Conservation (phyloP, 352 stramenopile species). For the Thalassiosira exigua region DNA sequence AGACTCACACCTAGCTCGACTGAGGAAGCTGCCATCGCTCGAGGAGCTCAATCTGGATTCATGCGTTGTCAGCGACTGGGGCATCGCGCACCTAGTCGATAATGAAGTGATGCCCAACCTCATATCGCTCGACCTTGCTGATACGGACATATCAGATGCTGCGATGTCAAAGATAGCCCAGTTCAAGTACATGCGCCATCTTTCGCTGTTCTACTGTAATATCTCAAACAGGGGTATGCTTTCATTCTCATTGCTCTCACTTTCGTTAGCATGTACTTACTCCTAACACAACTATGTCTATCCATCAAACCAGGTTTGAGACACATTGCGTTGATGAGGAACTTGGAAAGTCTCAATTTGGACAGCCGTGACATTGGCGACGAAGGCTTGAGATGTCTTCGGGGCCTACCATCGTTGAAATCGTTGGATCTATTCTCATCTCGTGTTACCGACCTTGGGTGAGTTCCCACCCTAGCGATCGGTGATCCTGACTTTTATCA, state of each 20-base stretch:
- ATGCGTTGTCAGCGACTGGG: constrained; percentile 72
- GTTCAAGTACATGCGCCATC: constrained; percentile 68
- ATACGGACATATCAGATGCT: constrained; percentile 79
- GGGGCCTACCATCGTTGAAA: constrained; percentile 64
- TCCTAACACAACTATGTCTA: too few relatives aligned
- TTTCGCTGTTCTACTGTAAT: constrained; percentile 84
- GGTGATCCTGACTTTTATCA: neutral
- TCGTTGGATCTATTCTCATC: constrained; percentile 82
- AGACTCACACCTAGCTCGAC: constrained; percentile 71
- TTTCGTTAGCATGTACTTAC: constrained; percentile 18
- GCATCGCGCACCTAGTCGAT: constrained; percentile 75
- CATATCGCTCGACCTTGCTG: constrained; percentile 70
- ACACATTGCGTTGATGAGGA: constrained; percentile 66
- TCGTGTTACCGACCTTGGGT: constrained; percentile 73
- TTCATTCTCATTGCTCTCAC: neutral
- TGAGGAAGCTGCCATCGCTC: constrained; percentile 65
- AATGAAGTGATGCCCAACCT: constrained; percentile 81
- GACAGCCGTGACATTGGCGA: constrained; percentile 80
- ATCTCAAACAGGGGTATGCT: constrained; percentile 55
- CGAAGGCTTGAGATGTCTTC: constrained; percentile 67
- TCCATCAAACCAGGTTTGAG: constrained; percentile 69
- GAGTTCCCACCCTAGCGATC: constrained; percentile 60
- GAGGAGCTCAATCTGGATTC: constrained; percentile 83
- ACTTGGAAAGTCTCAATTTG: constrained; percentile 74
- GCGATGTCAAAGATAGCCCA: constrained; percentile 79